Conservation (phyloP, 371 early-diverging fungal genomes). For the Encephalitozoon hellem region DNA sequence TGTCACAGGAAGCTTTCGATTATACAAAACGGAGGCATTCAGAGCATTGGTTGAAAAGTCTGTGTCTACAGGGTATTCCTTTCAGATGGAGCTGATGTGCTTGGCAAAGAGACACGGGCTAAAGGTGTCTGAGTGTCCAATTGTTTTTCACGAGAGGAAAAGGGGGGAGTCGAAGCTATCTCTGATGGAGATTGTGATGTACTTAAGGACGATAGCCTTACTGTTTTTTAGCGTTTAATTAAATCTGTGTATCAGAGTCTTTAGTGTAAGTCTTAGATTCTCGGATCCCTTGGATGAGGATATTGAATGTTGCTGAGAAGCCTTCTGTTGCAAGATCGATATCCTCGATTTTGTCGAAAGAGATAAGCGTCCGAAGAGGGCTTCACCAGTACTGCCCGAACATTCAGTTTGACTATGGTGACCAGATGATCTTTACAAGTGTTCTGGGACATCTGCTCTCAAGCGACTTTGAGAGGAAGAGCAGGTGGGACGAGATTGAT, state of each 20-base stretch:
- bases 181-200: not conserved
- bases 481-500: conserved; percentile 54
- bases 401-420: conserved; percentile 41
- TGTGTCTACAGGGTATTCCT: conserved; percentile 86
- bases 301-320: conserved; percentile 84
- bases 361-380: not conserved
- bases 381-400: conserved; percentile 58
- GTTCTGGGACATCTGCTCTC: conserved; percentile 60
- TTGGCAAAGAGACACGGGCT: conserved; percentile 78
- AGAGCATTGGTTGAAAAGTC: conserved; percentile 71
- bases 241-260: not conserved
- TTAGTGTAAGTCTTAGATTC: not conserved
- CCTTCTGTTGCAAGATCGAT: conserved; percentile 84
- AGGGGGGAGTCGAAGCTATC: conserved; percentile 53
- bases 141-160: conserved; percentile 56
- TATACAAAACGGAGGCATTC: conserved; percentile 83
- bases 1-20: conserved; percentile 85
- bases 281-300: conserved; percentile 39
- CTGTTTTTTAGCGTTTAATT: not conserved
- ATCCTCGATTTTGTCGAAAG: conserved; percentile 67
- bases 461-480: conserved; percentile 50
- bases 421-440: conserved; percentile 60
- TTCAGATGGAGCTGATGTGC: conserved; percentile 99
- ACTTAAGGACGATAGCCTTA: not conserved
- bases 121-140: conserved; percentile 69